phyloP scores from a whole-genome alignment of 805 yeast genomes.

The Naumovozyma dairenensis region DNA sequence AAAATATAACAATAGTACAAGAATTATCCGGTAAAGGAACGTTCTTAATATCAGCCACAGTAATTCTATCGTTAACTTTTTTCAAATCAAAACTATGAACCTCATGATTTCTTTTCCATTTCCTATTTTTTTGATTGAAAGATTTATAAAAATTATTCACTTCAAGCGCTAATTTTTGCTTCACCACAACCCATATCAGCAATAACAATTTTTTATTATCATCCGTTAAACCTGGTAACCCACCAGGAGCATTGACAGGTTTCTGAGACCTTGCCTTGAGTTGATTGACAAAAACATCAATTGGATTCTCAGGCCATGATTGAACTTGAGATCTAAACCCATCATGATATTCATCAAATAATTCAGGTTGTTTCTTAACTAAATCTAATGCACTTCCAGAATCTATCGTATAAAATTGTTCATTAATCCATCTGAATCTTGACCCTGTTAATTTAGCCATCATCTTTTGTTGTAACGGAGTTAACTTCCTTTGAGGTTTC shows the following conservation, averaged over 20 bases:
- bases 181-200: conserved; percentile 99
- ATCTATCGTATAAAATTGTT: conserved; percentile 81
- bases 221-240: conserved; percentile 61
- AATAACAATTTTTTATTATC: conserved; percentile 56
- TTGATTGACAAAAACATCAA: conserved; percentile 74
- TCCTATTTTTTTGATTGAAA: conserved; percentile 24
- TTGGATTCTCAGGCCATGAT: conserved; percentile 98
- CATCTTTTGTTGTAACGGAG: conserved; percentile 92
- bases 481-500: conserved; percentile 39
- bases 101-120: conserved; percentile 35
- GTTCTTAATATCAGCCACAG: conserved; percentile 91
- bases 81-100: conserved; percentile 90
- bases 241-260: conserved; percentile 92
- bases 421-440: conserved; percentile 96
- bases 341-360: conserved; percentile 89
- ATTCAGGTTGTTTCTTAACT: conserved; percentile 69
- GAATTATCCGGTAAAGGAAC: conserved; percentile 78
- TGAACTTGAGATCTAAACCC: conserved; percentile 94
- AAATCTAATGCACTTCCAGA: conserved; percentile 69
- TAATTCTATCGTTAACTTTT: conserved; percentile 77
- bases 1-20: conserved; percentile 82
- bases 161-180: conserved; percentile 75
- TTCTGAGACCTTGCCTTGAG: conserved; percentile 48
- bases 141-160: conserved; percentile 40
- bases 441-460: conserved; percentile 90